Evolutionary conservation across 352 stramenopile genomes (phyloP), one percentile per base, ranked within the genome.

Genomic region (Pythium utonaiense): DNA sequence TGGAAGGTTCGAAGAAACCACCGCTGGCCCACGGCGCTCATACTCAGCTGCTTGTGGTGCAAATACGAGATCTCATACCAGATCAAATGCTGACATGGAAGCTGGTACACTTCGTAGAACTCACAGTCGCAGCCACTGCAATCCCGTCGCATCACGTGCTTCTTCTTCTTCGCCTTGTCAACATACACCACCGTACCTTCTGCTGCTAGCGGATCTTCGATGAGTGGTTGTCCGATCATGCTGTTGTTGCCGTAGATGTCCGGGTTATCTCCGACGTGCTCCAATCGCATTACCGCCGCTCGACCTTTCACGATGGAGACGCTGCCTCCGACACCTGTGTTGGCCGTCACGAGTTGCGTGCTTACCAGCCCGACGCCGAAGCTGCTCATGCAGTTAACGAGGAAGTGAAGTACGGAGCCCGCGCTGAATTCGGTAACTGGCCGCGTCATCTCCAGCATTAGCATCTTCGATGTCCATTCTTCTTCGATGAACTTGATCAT

Each of bases 1-100:
- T 88, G 80, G 67, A 88, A 90, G 14, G 80, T 86, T 22, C 80
- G 78, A 40, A 90, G 62, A 57, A 88, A 84, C 80, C 80, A 90
- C 17, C 80, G 74, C 50, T 67, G 64, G 13, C 73, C 76, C 10
- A 88, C 78, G 0, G 80, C 78, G 22, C 60, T 75, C 75, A 90
- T 71, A 28, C 74, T 87, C 36, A 90, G 47, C 44, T 88, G 80
- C 60, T 85, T 80, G 70, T 77, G 75, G 42, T 86, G 74, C 40
- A 90, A 56, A 34, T 79, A 66, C 27, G 74, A 74, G 36, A 87
- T 71, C 67, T 90, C 80, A 61, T 90, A 90, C 72, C 75, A 86
- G 63, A 90, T 87, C 28, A 90, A 68, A 61, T 90, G 80, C 52
- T 83, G 76, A 52, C 80, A 90, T 13, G 80, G 80, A 19, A 90